A percentile compares a stretch with the other conserved stretches of the same genome.
These are phyloP conservation scores for Metschnikowia aberdeeniae DNA, from an alignment of 805 yeast species.

Conservation along the genomic window DNA sequence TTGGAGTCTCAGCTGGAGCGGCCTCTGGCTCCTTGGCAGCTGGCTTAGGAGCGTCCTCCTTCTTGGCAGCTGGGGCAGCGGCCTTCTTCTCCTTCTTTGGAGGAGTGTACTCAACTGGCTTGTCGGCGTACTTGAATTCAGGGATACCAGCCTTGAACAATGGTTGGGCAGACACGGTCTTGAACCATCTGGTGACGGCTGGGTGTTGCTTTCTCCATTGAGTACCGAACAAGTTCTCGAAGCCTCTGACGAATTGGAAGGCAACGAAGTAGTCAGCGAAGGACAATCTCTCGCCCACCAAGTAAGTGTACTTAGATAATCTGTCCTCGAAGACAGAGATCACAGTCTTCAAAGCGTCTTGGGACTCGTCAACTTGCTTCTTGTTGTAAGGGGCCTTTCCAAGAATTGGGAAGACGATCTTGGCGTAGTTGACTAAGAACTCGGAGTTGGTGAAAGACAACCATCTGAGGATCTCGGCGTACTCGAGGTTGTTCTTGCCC, in stretches of 20 bases:
- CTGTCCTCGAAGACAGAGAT: conserved; percentile 50
- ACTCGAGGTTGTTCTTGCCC: conserved; percentile 63
- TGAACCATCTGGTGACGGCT: conserved; percentile 65
- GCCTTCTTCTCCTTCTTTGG: conserved; percentile 66
- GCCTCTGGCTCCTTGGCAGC: conserved; percentile 32
- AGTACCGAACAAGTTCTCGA: conserved; percentile 54
- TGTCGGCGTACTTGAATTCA: conserved; percentile 55
- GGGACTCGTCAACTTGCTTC: conserved; percentile 52
- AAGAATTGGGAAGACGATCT: conserved; percentile 53
- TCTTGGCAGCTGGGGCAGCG: conserved; percentile 35
- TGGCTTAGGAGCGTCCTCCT: conserved; percentile 24
- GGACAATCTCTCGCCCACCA: conserved; percentile 61
- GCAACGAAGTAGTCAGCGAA: conserved; percentile 64
- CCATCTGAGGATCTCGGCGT: conserved; percentile 72
- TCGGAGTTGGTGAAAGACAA: conserved; percentile 73
- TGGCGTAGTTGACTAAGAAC: conserved; percentile 42
- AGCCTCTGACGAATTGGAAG: conserved; percentile 48
- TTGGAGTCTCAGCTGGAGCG: conserved; percentile 55
- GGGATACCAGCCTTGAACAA: conserved; percentile 46
- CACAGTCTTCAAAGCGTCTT: conserved; percentile 31
- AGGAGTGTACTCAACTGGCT: conserved; percentile 60
- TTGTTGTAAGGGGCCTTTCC: conserved; percentile 78
- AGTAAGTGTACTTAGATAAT: conserved; percentile 57
- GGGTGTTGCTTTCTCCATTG: conserved; percentile 66
- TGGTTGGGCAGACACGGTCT: conserved; percentile 47